These are phyloP conservation scores for Prunus kanzakura DNA, from an alignment of 306 rosid genomes.

Conservation along the genomic window DNA sequence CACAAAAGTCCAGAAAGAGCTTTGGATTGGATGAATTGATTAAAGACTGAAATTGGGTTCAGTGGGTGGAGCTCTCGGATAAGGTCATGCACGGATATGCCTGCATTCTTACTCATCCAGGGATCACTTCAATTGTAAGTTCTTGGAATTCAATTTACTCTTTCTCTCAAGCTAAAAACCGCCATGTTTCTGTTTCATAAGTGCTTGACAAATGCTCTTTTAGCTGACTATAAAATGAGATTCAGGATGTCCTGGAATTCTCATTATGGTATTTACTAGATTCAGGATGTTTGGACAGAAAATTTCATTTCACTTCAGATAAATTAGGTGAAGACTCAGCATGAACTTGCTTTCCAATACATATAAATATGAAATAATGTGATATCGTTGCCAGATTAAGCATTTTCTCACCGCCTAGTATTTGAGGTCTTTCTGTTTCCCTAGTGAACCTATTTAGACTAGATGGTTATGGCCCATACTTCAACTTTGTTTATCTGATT, in stretches of 20 bases:
- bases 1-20: slow-evolving; percentile 58
- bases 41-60: slow-evolving; percentile 53
- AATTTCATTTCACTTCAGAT: no score
- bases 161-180: neutral
- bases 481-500: neutral
- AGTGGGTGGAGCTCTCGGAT: slow-evolving; percentile 42
- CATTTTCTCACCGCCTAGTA: neutral
- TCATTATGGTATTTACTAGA: no score
- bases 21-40: slow-evolving; percentile 74
- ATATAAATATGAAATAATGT: neutral
- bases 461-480: neutral
- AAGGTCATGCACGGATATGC: no score
- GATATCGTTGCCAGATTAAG: neutral
- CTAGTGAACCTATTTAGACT: neutral
- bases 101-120: slow-evolving; percentile 42
- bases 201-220: no score
- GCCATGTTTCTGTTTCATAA: neutral
- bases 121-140: slow-evolving; percentile 54
- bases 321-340: neutral
- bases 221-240: no score
- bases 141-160: neutral
- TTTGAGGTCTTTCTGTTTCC: neutral
- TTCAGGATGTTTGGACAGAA: no score
- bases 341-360: neutral
- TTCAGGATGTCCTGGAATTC: no score